Base-by-base conservation (phyloP, 371 early-diverging fungal genomes). In the Syncephalastrum contaminatum region DNA sequence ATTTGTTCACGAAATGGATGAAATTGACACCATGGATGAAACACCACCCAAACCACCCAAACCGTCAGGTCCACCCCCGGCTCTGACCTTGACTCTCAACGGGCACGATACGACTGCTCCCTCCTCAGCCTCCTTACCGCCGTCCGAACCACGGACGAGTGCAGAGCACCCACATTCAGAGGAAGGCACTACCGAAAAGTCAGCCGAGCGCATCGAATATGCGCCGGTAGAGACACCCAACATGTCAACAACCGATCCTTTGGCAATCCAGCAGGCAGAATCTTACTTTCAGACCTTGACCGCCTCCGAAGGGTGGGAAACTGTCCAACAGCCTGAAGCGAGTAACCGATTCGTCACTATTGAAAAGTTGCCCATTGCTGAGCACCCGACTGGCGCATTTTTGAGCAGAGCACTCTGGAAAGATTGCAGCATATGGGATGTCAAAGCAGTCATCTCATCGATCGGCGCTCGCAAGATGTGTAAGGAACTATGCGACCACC, bases 391-490 rank as follows among this genome's bases (percentile, higher is more conserved):
- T 0, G 82, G 77, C 0, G 82, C 73, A 18, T 70, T 77, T 48
- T 55, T 77, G 27, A 73, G 73, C 41, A 80, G 81, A 47, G 69
- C 82, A 10, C 47, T 66, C 2, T 84, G 81, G 72, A 68, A 75
- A 18, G 64, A 72, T 16, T 84, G 77, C 39, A 73, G 77, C 50
- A 68, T 84, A 16, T 84, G 82, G 82, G 84, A 84, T 54, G 67
- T 81, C 36, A 82, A 81, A 47, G 75, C 82, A 0, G 76, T 73
- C 0, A 46, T 84, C 15, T 79, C 74, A 44, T 79, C 71, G 21
- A 43, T 56, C 36, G 75, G 69, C 2, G 69, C 77, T n/a, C 51
- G 67, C 8, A 67, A 62, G 43, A 47, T 73, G 30, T 78, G 71
- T 62, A 67, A 53, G 67, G 20, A 25, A 0, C 40, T 12, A n/a